A percentile compares a stretch with the other conserved stretches of the same genome.
phyloP scores from a whole-genome alignment of 176 grass and related monocot species.

The Hsuehochloa calcarea region DNA sequence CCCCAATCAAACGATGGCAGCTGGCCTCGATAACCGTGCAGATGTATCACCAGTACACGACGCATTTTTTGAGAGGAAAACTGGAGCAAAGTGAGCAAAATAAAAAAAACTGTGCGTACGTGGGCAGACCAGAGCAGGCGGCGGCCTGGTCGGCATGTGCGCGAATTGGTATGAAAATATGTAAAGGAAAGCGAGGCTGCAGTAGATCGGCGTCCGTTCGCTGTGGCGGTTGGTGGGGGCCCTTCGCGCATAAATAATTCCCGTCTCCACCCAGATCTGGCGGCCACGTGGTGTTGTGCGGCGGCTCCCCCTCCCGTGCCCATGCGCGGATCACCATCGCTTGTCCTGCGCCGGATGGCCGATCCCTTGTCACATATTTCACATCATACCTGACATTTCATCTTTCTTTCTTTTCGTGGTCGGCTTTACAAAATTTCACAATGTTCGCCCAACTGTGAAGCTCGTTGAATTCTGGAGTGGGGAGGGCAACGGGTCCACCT shows the following conservation, averaged over 20 bases:
- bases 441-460: too few relatives aligned
- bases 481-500: too few relatives aligned
- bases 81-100: neutral
- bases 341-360: neutral
- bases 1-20: neutral
- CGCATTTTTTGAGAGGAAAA: neutral
- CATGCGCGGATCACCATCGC: neutral
- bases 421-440: too few relatives aligned
- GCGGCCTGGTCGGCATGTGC: neutral
- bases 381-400: neutral
- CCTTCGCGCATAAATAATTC: too few relatives aligned
- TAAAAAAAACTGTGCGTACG: too few relatives aligned
- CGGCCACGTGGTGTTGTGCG: neutral
- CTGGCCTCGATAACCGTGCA: neutral
- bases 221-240: too few relatives aligned
- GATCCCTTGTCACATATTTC: neutral
- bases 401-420: neutral
- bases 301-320: neutral
- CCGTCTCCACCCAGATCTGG: too few relatives aligned
- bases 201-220: too few relatives aligned
- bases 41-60: neutral
- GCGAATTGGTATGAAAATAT: neutral
- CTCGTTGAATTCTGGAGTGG: too few relatives aligned
- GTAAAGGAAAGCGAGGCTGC: neutral
- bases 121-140: neutral